A percentile compares a stretch with the other conserved stretches of the same genome.
These are phyloP conservation scores for Quercus glauca DNA, from an alignment of 306 rosid genomes.

Conservation along the genomic window DNA sequence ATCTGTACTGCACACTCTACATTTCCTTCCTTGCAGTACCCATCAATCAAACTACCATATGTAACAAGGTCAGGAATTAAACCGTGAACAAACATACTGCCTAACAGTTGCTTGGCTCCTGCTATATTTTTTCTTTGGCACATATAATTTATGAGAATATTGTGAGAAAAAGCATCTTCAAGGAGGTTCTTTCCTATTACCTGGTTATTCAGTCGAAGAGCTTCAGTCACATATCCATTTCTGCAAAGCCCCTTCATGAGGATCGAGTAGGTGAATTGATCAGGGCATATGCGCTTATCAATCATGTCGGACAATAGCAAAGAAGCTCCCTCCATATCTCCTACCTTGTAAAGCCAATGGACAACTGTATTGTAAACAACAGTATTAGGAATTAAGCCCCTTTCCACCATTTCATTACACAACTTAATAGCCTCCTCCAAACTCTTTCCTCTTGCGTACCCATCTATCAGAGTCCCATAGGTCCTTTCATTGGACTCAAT, in stretches of 20 bases:
- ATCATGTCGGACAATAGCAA: slow-evolving; percentile 47
- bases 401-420: slow-evolving; percentile 52
- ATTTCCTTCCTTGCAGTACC: slow-evolving; percentile 43
- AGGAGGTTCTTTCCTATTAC: slow-evolving; percentile 27
- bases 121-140: slow-evolving; percentile 27
- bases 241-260: slow-evolving; percentile 47
- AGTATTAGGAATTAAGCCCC: slow-evolving; percentile 46
- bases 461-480: slow-evolving; percentile 53
- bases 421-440: slow-evolving; percentile 50
- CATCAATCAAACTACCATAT: slow-evolving; percentile 46
- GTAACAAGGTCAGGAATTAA: slow-evolving; percentile 49
- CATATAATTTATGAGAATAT: slow-evolving; percentile 48
- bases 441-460: slow-evolving; percentile 45
- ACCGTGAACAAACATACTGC: slow-evolving; percentile 45
- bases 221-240: slow-evolving; percentile 43
- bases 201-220: slow-evolving; percentile 35
- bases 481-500: slow-evolving; percentile 37
- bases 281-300: slow-evolving; percentile 36
- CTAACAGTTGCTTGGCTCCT: slow-evolving; percentile 44
- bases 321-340: slow-evolving; percentile 46
- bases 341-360: slow-evolving; percentile 49
- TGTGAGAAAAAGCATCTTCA: slow-evolving; percentile 39
- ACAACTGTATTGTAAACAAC: slow-evolving; percentile 51
- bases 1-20: slow-evolving; percentile 35
- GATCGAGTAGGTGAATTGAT: slow-evolving; percentile 56